Evolutionary conservation across 768 basidiomycete genomes (phyloP), one percentile per base, ranked within the genome.

Genomic region (Lentinus tigrinus): DNA sequence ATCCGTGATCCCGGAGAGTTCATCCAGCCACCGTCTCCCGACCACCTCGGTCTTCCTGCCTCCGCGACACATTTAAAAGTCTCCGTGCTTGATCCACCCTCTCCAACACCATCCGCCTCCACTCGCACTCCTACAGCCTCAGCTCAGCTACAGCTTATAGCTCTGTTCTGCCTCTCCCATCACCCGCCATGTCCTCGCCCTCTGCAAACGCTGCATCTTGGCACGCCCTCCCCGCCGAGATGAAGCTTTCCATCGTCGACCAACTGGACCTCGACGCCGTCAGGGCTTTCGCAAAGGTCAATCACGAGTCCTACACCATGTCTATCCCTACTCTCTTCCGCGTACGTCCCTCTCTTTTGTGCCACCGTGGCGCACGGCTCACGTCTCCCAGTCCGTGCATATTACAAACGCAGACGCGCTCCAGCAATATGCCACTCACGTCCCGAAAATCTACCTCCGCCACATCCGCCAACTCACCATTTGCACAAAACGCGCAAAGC

Each of bases 141-240:
- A 10, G 16, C n/a, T 40, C 47, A 10, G 16, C 56, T 17, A 38
- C 51, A 21, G 40, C 31, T 16, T 38, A 27, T 37, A 17, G 52
- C 52, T 27, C 38, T 16, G 46, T 39, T 14, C 31, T 34, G 21
- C 53, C 39, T 8, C 21, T 38, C 34, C 24, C 27, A 40, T n/a
- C n/a, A 34, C 17, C 37, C 61, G 28, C 58, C 47, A 64, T 63
- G 59, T 44, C 54, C 46, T 42, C 59, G 21, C 14, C 24, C 61
- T 26, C 63, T 21, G 43, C 54, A 50, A 46, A 42, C 37, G 24
- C 58, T 51, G 42, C 49, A 17, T 49, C 60, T 23, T 89, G 88
- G 88, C 65, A 76, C 59, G 49, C 69, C 23, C 84, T 91, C 62
- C 89, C 89, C 44, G 74, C 75, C 0, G 89, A 91, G 62, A 83